These are phyloP conservation scores for Gautieria morchelliformis DNA, from an alignment of 768 basidiomycete genomes.

Conservation along the genomic window DNA sequence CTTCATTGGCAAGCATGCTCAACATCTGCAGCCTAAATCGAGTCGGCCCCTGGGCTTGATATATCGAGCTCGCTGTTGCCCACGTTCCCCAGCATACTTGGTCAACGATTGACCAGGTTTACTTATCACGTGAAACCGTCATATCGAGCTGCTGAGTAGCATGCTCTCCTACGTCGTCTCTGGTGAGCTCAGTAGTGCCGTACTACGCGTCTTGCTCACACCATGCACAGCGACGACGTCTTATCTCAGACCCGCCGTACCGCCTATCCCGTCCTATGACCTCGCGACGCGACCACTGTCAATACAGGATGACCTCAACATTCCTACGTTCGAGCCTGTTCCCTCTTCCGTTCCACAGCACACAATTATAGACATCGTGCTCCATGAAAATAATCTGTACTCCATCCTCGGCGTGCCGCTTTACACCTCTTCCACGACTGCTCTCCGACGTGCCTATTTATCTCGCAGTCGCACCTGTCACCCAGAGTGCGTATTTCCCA, in stretches of 20 bases:
- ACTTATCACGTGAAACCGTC: background rate
- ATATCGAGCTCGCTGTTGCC: no score
- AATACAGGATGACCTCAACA: background rate
- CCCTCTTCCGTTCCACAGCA: background rate
- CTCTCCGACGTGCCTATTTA: slow-evolving; percentile 69
- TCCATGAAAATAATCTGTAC: slow-evolving; percentile 60
- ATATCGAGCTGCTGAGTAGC: background rate
- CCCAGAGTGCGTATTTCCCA: slow-evolving; percentile 60
- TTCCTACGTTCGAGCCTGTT: background rate
- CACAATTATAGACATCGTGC: slow-evolving; percentile 40
- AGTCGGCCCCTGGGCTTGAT: no score
- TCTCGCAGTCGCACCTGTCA: slow-evolving; percentile 68
- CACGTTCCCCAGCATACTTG: no score
- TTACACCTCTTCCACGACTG: slow-evolving; percentile 34
- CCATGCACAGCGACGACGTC: background rate
- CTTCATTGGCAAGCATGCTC: no score
- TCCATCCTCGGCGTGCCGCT: slow-evolving; percentile 57
- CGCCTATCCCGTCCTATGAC: background rate
- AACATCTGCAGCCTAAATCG: no score
- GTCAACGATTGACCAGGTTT: no score
- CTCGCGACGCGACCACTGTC: background rate
- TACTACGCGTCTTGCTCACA: background rate
- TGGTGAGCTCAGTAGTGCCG: background rate
- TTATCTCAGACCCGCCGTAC: background rate
- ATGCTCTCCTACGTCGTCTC: background rate